Base-by-base conservation (phyloP, 2,329 filamentous ascomycete species). In the Calonectria honghensis region DNA sequence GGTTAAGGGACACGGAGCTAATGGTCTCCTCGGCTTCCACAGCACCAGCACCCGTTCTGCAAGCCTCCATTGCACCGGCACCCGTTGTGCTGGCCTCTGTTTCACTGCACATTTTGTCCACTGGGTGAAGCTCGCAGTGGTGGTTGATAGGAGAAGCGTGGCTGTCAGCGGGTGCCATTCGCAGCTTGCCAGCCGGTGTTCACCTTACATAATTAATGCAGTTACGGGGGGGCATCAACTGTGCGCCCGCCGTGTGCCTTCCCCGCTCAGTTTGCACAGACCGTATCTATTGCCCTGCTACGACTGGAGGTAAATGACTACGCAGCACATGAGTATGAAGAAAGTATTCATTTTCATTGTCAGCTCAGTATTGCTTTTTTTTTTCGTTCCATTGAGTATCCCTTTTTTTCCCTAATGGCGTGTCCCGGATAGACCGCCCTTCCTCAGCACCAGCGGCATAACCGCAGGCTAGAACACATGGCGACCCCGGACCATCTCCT, bases 121-220 rank as follows among this genome's bases (percentile, higher is more conserved):
- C 14, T 39, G 2, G 37, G 24, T 41, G 35, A 41, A 63, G 14
- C 35, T 27, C 37, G 37, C 14, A n/a, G 39, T 41, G 57, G 57
- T 39, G 57, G 57, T 63, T 29, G 57, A 20, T n/a, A 39, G 57
- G n/a, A 61, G 57, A 18, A 37, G 45, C 20, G 5, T 48, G 45
- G 45, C 45, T 48, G 45, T 48, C 45, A 48, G 45, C 45, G 45
- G 45, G n/a, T 48, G 45, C 9, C 45, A 20, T 48, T 10, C 20
- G 45, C 45, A 48, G 20, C 7, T 24, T 24, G 20, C n/a, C 54
- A 9, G 54, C n/a, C 31, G 13, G 54, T 37, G 37, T 27, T 63
- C 57, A 63, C 57, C 57, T 63, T 63, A 63, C 57, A 63, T 63
- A 63, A 63, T 63, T 63, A 63, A 63, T 41, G 57, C 57, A 63